phyloP scores from a whole-genome alignment of 2,329 filamentous ascomycete genomes.

The Neobulgaria alba region DNA sequence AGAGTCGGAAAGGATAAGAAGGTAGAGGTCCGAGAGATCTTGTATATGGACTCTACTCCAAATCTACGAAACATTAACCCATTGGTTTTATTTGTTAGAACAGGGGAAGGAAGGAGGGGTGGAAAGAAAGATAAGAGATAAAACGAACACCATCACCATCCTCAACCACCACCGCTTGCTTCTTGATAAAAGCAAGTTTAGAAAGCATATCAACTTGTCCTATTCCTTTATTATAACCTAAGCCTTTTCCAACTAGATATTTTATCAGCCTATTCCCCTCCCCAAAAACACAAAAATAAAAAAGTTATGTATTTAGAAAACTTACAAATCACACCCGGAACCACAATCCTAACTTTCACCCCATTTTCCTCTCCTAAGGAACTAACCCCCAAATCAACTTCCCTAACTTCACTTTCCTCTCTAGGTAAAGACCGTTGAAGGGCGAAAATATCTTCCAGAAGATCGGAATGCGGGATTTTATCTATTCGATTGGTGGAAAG shows the following conservation, averaged over 20 bases:
- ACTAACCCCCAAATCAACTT: conserved; percentile 36
- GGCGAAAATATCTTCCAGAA: conserved; percentile 35
- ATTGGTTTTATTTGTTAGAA: too few species aligned
- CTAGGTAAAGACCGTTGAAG: conserved; percentile 31
- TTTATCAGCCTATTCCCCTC: not conserved
- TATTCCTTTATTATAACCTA: conserved; percentile 34
- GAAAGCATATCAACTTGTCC: conserved; percentile 34
- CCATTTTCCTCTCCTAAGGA: conserved; percentile 31
- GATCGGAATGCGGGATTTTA: conserved; percentile 33
- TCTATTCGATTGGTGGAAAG: conserved; percentile 28
- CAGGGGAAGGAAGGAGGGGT: not conserved
- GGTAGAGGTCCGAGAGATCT: conserved; percentile 36
- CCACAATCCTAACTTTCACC: conserved; percentile 38
- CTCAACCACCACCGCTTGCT: conserved; percentile 29
- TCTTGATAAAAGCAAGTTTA: conserved; percentile 25
- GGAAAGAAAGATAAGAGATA: not conserved
- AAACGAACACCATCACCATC: conserved; percentile 26
- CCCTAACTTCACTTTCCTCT: conserved; percentile 34
- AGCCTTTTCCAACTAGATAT: conserved; percentile 32
- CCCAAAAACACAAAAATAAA: not conserved
- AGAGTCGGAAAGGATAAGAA: conserved; percentile 28
- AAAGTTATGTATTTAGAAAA: not conserved
- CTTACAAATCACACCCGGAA: conserved; percentile 37
- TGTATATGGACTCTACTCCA: conserved; percentile 39
- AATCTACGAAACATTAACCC: conserved; percentile 16